A percentile compares a stretch with the other conserved stretches of the same genome.
Conservation (phyloP, 1,284 basidiomycete genomes). For the Moesziomyces sp. region DNA sequence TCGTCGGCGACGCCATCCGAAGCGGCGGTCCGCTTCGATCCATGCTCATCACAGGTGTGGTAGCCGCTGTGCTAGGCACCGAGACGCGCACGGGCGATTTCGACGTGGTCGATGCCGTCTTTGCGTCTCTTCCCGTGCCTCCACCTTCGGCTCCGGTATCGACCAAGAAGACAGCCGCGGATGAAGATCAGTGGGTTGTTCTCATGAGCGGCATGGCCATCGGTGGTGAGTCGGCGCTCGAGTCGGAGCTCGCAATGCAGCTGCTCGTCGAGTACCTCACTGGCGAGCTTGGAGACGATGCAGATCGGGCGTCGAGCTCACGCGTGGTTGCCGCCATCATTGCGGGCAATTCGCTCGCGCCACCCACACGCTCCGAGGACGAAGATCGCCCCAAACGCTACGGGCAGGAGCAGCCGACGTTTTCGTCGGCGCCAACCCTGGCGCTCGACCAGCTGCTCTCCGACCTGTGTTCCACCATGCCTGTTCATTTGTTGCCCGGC, state of each 20-base stretch:
- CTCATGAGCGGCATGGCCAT: constrained; percentile 69
- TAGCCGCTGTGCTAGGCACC: constrained; percentile 86
- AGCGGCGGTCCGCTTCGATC: constrained; percentile 34
- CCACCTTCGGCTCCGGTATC: constrained; percentile 2
- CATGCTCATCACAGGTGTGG: constrained; percentile 72
- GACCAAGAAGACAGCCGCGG: constrained; percentile 1
- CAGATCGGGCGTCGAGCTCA: constrained; percentile 55
- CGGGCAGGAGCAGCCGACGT: constrained; percentile 41
- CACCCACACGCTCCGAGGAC: constrained; percentile 37
- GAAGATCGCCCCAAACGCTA: constrained; percentile 37
- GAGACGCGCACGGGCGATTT: constrained; percentile 92
- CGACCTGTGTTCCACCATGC: constrained; percentile 73
- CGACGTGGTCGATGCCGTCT: constrained; percentile 90
- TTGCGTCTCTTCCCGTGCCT: constrained; percentile 72
- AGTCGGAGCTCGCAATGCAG: constrained; percentile 48
- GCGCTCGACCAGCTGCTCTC: constrained; percentile 78
- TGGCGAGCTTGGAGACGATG: constrained; percentile 80
- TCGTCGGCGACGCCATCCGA: constrained; percentile 77
- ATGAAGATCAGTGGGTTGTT: constrained; percentile 54
- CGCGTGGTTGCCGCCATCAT: constrained; percentile 52
- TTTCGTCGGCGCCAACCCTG: constrained; percentile 62
- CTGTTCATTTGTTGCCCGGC: constrained; percentile 80
- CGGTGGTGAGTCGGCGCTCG: constrained; percentile 68
- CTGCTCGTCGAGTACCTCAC: constrained; percentile 78
- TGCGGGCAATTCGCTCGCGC: constrained; percentile 55